Evolutionary conservation across 495 filamentous ascomycete genomes (phyloP).

Genomic region (Aspergillus olivimuriae): DNA sequence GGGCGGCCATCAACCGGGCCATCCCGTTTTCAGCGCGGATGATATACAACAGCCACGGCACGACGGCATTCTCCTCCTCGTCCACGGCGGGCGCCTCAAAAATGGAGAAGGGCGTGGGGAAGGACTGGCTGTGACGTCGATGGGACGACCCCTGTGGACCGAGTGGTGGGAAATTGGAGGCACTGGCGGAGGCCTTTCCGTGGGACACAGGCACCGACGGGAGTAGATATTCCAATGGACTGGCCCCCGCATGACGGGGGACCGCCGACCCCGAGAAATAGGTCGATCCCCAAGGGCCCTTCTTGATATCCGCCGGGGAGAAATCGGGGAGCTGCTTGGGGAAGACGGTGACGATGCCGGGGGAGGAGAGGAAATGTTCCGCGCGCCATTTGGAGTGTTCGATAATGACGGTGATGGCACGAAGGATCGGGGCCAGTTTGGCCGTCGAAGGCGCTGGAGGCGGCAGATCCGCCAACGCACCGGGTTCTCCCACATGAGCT

Average conservation of each 20-base stretch:
- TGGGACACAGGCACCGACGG: slow-evolving; percentile 40
- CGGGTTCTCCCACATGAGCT: slow-evolving; percentile 26
- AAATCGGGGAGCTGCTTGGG: slow-evolving; percentile 44
- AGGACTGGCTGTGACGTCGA: slow-evolving; percentile 37
- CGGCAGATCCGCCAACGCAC: slow-evolving; percentile 28
- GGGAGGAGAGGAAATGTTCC: slow-evolving; percentile 70
- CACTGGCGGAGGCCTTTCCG: slow-evolving; percentile 22
- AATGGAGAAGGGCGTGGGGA: slow-evolving; percentile 28
- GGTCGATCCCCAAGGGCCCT: slow-evolving; percentile 39
- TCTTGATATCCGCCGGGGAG: slow-evolving; percentile 38
- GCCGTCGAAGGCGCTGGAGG: slow-evolving; percentile 51
- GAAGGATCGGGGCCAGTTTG: slow-evolving; percentile 66
- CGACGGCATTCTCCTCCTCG: slow-evolving; percentile 69
- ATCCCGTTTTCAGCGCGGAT: slow-evolving; percentile 56
- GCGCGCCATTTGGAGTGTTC: slow-evolving; percentile 71
- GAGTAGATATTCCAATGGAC: slow-evolving; percentile 55
- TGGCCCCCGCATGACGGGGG: slow-evolving; percentile 35
- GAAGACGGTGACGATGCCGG: slow-evolving; percentile 66
- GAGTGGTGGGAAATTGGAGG: slow-evolving; percentile 52
- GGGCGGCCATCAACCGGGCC: slow-evolving; percentile 70
- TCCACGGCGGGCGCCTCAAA: slow-evolving; percentile 38
- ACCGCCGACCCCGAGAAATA: slow-evolving; percentile 41
- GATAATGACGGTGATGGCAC: slow-evolving; percentile 74
- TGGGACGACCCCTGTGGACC: slow-evolving; percentile 41
- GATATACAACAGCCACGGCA: slow-evolving; percentile 75